phyloP scores from a whole-genome alignment of 768 basidiomycete genomes.

The Trametes cinnabarina region DNA sequence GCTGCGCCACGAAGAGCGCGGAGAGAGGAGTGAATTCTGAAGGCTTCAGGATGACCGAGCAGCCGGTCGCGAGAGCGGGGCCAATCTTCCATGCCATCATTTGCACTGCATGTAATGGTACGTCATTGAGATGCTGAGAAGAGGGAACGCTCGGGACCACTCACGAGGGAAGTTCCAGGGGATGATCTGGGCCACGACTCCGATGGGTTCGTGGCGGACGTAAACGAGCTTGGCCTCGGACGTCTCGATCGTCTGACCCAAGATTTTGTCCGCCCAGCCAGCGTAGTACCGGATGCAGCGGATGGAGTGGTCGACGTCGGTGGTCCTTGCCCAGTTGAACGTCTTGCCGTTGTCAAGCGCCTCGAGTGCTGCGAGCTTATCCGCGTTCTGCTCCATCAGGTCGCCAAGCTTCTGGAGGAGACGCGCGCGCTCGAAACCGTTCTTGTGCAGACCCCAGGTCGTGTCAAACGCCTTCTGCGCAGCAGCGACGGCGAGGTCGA shows the following conservation, averaged over 20 bases:
- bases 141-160: conserved; percentile 11
- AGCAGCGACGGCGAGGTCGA: conserved; percentile 71
- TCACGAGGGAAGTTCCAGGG: conserved; percentile 64
- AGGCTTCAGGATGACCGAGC: conserved; percentile 61
- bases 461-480: conserved; percentile 64
- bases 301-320: conserved; percentile 49
- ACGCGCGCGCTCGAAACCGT: conserved; percentile 51
- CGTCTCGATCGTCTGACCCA: conserved; percentile 73
- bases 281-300: conserved; percentile 72
- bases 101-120: conserved; percentile 33
- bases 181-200: conserved; percentile 57
- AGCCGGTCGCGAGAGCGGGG: conserved; percentile 64
- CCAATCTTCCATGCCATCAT: conserved; percentile 63
- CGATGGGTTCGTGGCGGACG: conserved; percentile 61
- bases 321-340: conserved; percentile 44
- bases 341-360: conserved; percentile 68
- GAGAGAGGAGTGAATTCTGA: conserved; percentile 65
- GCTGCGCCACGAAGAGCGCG: conserved; percentile 43
- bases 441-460: conserved; percentile 63
- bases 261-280: conserved; percentile 87
- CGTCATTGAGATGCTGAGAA: not conserved
- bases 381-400: conserved; percentile 58
- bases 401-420: conserved; percentile 63
- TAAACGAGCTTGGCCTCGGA: conserved; percentile 48
- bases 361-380: conserved; percentile 73